Evolutionary conservation across 164 flowering plant genomes (phyloP).

Genomic region (Pachysandra terminalis): DNA sequence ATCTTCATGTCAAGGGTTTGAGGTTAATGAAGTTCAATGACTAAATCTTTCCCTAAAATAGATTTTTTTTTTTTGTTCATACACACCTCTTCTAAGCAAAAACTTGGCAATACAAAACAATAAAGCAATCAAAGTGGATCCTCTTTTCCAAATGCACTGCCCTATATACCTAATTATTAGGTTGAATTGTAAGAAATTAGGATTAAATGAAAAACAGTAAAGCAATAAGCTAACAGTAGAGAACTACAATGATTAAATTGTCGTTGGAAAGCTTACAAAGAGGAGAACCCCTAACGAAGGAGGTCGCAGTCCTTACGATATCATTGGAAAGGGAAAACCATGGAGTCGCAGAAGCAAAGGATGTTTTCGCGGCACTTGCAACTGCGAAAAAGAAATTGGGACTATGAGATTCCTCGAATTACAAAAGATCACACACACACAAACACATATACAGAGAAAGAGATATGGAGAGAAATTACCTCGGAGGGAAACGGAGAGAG

Average conservation of each 20-base stretch:
- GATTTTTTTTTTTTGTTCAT: no score
- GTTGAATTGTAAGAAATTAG: background rate
- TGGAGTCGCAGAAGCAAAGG: constrained; percentile 10
- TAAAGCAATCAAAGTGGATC: no score
- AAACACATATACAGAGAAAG: constrained; percentile 6
- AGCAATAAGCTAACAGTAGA: background rate
- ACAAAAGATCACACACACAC: no score
- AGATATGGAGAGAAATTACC: constrained; percentile 26
- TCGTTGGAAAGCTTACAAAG: constrained; percentile 31
- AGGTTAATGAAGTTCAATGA: no score
- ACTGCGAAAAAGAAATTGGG: constrained; percentile 26
- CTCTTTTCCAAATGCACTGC: no score
- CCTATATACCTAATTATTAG: no score
- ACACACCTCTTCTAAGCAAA: no score
- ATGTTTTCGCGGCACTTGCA: constrained; percentile 17
- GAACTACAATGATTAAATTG: background rate
- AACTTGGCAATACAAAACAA: no score
- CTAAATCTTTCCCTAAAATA: no score
- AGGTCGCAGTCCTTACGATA: constrained; percentile 15
- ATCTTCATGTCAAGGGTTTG: no score
- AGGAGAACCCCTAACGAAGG: constrained; percentile 50
- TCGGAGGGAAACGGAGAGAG: constrained; percentile 27
- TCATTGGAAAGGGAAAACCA: constrained; percentile 24
- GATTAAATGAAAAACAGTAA: background rate
- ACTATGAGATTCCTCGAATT: background rate